These are phyloP conservation scores for Trichoderma sp. DNA, from an alignment of 2,329 filamentous ascomycete genomes.

Conservation along the genomic window DNA sequence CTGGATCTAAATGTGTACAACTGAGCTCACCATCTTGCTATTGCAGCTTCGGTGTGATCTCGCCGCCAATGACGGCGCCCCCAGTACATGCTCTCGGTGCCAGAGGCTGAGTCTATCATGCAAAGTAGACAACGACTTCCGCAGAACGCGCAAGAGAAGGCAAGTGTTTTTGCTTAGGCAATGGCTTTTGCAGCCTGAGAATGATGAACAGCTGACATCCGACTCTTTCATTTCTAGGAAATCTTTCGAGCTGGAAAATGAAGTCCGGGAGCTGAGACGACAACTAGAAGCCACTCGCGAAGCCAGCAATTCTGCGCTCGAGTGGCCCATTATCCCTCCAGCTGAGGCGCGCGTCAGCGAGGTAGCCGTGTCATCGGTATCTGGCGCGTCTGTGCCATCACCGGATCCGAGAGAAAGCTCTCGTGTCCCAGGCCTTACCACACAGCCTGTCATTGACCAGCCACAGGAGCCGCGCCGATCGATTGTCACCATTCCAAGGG, in stretches of 20 bases:
- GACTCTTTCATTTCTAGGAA: neutral
- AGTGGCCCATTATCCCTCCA: conserved; percentile 12
- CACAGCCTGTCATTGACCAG: conserved; percentile 19
- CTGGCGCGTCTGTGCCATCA: neutral
- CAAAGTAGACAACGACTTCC: conserved; percentile 19
- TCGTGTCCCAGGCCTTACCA: conserved; percentile 12
- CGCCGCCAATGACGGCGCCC: neutral
- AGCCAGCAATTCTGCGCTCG: neutral
- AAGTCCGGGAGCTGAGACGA: conserved; percentile 17
- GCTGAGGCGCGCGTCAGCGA: conserved; percentile 9
- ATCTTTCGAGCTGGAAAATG: conserved; percentile 19
- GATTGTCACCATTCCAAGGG: neutral
- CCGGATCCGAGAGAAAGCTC: conserved; percentile 14
- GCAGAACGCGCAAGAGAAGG: conserved; percentile 19
- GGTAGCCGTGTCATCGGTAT: neutral
- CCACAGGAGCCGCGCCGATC: neutral
- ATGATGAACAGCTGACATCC: neutral
- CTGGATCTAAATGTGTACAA: neutral
- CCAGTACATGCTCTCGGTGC: conserved; percentile 12
- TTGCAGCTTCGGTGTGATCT: conserved; percentile 19
- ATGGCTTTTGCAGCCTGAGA: too few species aligned
- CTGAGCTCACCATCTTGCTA: neutral
- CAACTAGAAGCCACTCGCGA: conserved; percentile 12
- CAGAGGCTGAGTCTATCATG: conserved; percentile 13
- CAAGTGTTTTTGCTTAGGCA: neutral